Percentiles rank a stretch among this genome's conserved stretches.
Conservation (phyloP, 495 filamentous ascomycete genomes). For the Aspergillus indologenus region DNA sequence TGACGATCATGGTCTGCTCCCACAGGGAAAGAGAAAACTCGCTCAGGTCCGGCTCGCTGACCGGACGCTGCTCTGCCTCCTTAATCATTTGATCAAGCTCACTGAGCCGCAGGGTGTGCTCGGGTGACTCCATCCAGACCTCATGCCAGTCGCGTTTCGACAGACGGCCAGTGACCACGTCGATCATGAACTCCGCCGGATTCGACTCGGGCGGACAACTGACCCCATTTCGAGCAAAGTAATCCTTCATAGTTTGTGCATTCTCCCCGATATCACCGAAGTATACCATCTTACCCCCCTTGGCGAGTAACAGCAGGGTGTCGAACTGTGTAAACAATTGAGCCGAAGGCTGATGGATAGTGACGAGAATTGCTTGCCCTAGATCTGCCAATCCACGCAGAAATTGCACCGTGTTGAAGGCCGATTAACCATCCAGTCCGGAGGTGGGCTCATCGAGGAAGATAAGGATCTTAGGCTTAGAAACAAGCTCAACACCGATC, state of each 20-base stretch:
- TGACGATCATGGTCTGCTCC: conserved; percentile 55
- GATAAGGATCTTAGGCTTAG: conserved; percentile 64
- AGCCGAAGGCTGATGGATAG: conserved; percentile 86
- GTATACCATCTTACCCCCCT: conserved; percentile 68
- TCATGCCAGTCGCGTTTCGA: conserved; percentile 55
- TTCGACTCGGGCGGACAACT: conserved; percentile 70
- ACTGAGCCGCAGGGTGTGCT: conserved; percentile 36
- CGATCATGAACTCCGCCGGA: conserved; percentile 90
- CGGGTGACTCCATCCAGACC: conserved; percentile 58
- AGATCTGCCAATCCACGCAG: conserved; percentile 71
- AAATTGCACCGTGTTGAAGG: conserved; percentile 88
- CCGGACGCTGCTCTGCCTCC: too few species aligned
- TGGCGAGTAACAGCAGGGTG: conserved; percentile 62
- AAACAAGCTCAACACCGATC: conserved; percentile 64
- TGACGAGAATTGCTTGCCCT: conserved; percentile 66
- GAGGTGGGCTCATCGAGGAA: conserved; percentile 65
- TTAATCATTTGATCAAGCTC: conserved; percentile 58
- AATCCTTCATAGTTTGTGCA: conserved; percentile 53
- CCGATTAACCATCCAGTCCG: conserved; percentile 79
- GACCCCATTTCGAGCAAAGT: conserved; percentile 74
- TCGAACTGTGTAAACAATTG: conserved; percentile 73
- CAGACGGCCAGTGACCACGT: conserved; percentile 59
- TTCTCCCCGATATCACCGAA: conserved; percentile 62
- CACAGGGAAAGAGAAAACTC: conserved; percentile 59
- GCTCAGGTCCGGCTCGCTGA: conserved; percentile 37